Evolutionary conservation across 352 stramenopile genomes (phyloP).

Genomic region (Phytophthora constricta): DNA sequence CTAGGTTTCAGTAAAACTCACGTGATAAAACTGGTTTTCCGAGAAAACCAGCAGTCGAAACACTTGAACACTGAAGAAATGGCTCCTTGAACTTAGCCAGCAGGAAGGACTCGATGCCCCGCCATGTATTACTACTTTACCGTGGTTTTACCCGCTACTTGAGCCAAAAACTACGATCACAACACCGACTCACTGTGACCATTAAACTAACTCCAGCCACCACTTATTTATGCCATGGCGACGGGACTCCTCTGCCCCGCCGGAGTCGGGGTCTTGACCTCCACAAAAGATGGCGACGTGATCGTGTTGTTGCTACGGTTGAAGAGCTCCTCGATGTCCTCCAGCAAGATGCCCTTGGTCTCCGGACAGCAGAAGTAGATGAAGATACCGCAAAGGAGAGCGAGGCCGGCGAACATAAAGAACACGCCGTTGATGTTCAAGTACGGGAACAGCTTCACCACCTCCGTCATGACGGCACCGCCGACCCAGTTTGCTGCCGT

Average conservation of each 20-base stretch:
- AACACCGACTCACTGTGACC: conserved; percentile 3
- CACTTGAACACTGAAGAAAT: no score
- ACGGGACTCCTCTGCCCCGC: conserved; percentile 19
- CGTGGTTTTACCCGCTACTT: conserved; percentile 16
- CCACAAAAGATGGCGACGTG: conserved; percentile 34
- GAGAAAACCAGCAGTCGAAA: no score
- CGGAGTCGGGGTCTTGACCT: conserved; percentile 26
- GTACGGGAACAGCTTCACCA: conserved; percentile 38
- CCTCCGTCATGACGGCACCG: conserved; percentile 46
- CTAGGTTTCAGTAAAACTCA: no score
- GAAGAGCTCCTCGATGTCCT: conserved; percentile 39
- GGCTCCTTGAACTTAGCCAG: no score
- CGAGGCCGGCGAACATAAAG: conserved; percentile 33
- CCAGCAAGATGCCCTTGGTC: conserved; percentile 32
- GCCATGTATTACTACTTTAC: conserved; percentile 21
- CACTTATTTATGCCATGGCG: conserved; percentile 19
- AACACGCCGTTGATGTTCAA: conserved; percentile 45
- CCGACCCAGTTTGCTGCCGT: conserved; percentile 53
- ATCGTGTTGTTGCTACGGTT: conserved; percentile 20
- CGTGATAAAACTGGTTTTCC: no score
- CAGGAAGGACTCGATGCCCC: not conserved
- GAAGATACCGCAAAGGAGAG: conserved; percentile 28
- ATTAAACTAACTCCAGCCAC: conserved; percentile 20
- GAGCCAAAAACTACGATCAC: no score
- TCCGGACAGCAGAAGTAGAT: conserved; percentile 39